Conservation (phyloP, 352 stramenopile species). For the Globisporangium mamillatum region DNA sequence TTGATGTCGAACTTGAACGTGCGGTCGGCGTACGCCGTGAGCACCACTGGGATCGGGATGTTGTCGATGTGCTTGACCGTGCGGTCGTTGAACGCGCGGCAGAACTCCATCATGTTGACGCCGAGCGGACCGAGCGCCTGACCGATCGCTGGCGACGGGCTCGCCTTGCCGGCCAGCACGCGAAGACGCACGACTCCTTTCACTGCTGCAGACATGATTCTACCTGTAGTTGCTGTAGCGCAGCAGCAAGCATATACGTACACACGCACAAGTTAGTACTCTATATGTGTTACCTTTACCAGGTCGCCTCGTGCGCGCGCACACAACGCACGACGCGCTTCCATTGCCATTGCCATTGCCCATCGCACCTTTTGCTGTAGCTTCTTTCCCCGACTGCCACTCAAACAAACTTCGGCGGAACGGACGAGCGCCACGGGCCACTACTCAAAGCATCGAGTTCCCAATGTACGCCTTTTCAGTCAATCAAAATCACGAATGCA, state of each 20-base stretch:
- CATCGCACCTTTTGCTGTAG: conserved; percentile 8
- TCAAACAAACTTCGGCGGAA: conserved; percentile 6
- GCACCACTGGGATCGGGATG: conserved; percentile 90
- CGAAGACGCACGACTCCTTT: conserved; percentile 86
- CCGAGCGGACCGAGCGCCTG: conserved; percentile 94
- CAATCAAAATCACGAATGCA: not conserved
- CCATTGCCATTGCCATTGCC: not conserved
- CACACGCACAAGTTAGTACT: not conserved
- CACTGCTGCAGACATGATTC: conserved; percentile 27
- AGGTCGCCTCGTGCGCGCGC: not conserved
- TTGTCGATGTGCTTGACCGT: conserved; percentile 91
- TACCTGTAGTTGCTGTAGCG: conserved; percentile 8
- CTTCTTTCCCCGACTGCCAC: conserved; percentile 5
- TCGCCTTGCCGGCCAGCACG: conserved; percentile 81
- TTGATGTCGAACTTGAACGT: conserved; percentile 97
- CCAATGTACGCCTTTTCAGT: not conserved
- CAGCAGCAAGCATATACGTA: not conserved
- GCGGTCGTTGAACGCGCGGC: conserved; percentile 98
- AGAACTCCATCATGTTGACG: conserved; percentile 99
- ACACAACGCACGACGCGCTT: not conserved
- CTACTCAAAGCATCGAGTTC: not conserved
- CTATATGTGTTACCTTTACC: conserved; percentile 1
- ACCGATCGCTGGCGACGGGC: conserved; percentile 84
- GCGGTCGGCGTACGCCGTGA: conserved; percentile 93
- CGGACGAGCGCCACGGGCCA: not conserved